Evolutionary conservation across 2,329 filamentous ascomycete species (phyloP).

Genomic region (Aspergillus awamori): DNA sequence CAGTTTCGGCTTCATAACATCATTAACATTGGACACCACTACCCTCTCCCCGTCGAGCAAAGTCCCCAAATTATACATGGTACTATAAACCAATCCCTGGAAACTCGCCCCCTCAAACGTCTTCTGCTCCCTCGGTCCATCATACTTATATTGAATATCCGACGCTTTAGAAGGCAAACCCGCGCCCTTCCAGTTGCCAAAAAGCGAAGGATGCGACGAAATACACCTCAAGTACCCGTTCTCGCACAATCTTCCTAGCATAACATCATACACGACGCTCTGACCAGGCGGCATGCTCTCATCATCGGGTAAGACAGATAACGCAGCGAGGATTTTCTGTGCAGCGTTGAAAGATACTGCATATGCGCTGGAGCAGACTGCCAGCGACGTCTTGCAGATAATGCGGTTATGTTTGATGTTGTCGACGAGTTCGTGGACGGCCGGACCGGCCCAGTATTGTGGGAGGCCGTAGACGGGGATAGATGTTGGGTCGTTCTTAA

Average conservation of each 20-base stretch:
- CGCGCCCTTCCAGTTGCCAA: constrained; percentile 1
- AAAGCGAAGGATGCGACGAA: background rate
- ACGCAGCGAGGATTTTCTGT: constrained; percentile 2
- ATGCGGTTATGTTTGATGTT: constrained; percentile 5
- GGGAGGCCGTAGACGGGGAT: background rate
- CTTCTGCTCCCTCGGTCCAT: background rate
- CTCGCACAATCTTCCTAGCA: background rate
- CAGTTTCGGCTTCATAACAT: background rate
- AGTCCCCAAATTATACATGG: background rate
- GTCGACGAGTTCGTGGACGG: background rate
- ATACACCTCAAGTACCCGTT: constrained; percentile 4
- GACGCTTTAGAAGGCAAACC: background rate
- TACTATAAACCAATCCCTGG: constrained; percentile 1
- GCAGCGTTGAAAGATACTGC: background rate
- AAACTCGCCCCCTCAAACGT: background rate
- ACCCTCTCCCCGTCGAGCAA: background rate
- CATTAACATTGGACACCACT: background rate
- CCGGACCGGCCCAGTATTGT: constrained; percentile 1
- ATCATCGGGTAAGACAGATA: background rate
- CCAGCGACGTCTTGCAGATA: background rate
- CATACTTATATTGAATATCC: constrained; percentile 7
- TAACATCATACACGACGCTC: background rate
- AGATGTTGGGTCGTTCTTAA: background rate
- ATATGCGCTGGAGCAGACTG: constrained; percentile 5
- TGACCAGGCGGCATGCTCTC: constrained; percentile 3